A percentile compares a stretch with the other conserved stretches of the same genome.
phyloP scores from a whole-genome alignment of 2,329 filamentous ascomycete species.

The Pseudogymnoascus sp. region DNA sequence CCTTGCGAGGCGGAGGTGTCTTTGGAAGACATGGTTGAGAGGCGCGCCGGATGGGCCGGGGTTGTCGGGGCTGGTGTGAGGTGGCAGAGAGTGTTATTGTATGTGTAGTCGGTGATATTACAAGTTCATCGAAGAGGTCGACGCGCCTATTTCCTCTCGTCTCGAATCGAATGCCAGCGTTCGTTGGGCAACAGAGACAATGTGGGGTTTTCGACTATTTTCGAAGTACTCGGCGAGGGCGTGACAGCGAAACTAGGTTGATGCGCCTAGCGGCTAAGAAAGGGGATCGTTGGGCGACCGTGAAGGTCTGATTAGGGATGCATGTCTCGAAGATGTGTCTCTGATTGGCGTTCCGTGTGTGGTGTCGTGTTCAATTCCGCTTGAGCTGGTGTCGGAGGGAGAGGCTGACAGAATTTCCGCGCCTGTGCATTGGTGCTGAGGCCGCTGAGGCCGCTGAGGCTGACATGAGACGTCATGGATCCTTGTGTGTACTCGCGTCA shows the following conservation, averaged over 20 bases:
- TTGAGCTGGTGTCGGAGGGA: neutral
- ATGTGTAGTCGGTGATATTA: neutral
- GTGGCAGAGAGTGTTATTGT: neutral
- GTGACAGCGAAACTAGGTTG: neutral
- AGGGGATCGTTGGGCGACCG: neutral
- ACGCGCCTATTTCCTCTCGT: neutral
- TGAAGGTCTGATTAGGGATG: neutral
- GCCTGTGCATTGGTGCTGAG: neutral
- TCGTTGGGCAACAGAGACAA: neutral
- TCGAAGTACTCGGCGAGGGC: neutral
- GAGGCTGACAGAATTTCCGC: neutral
- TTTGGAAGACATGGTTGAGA: constrained; percentile 40
- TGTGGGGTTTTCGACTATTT: neutral
- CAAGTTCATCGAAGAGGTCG: neutral
- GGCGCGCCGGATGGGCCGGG: neutral
- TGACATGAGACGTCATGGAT: neutral
- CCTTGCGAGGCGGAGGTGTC: constrained; percentile 42
- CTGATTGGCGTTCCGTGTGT: neutral
- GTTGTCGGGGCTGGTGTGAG: neutral
- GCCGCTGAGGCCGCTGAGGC: neutral
- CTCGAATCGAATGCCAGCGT: neutral
- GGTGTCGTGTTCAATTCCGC: neutral
- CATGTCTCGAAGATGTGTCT: neutral
- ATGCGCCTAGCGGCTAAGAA: neutral
- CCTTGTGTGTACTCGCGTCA: neutral